Evolutionary conservation across 345 rosid species (phyloP), one percentile per base, ranked within the genome.

Genomic region (Viola odorata): DNA sequence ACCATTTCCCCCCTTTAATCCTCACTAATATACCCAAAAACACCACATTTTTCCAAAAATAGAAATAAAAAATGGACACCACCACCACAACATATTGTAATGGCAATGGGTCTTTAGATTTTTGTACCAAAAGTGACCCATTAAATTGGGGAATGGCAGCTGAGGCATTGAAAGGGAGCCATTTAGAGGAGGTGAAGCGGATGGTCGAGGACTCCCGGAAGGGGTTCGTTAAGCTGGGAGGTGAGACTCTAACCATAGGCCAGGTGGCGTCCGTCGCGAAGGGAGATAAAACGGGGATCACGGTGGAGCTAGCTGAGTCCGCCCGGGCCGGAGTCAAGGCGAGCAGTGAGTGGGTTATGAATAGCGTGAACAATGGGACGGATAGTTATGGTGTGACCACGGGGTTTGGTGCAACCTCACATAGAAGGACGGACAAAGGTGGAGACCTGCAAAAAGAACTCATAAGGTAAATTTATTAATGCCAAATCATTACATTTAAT

Each of bases 81-180:
- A 23, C 32, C 41, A 23, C 40, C 45, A 47, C 1, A 32, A 60
- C 8, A 14, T 53, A 9, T 23, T 12, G 57, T 23, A 48, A 13
- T 32, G 48, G 4, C 41, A 50, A 41, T 36, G 57, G 42, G 3
- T 61, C 67, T 3, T 4, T 36, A 1, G 37, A 37, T 6, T 64
- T 32, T 2, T 7, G 32, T 50, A 12, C 42, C 1, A 37, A 23
- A 23, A 23, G 13, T 41, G 98, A 91, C 76, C 98, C 95, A 0
- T 57, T 91, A 67, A 82, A 82, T 60, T 88, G 96, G 96, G 80
- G 75, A 7, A 47, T 57, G 15, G 86, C 82, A 0, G 91, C 96
- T 4, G 88, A 88, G 65, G 78, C 87, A 37, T 49, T 91, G 57
- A 82, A 75, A 61, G 96, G 98, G 0, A 88, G 96, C 75, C 96